A percentile compares a stretch with the other conserved stretches of the same genome.
Conservation (phyloP, 2,329 filamentous ascomycete species). For the Trichoderma afroharzianum region DNA sequence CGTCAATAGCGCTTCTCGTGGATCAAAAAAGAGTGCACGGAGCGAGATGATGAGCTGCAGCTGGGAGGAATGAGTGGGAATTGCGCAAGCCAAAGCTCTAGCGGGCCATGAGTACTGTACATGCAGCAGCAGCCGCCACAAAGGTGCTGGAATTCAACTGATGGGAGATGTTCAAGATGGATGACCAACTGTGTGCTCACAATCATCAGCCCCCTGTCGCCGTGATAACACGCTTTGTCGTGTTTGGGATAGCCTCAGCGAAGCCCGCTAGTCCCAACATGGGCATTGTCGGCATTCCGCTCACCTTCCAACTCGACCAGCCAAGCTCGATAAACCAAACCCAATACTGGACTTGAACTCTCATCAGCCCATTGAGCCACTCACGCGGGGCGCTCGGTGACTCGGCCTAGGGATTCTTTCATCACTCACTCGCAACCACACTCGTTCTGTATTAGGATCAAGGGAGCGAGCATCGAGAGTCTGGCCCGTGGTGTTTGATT, state of each 20-base stretch:
- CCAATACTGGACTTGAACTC: neutral
- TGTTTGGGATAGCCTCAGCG: neutral
- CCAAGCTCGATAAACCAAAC: neutral
- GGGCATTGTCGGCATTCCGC: constrained; percentile 1
- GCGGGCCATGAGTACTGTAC: neutral
- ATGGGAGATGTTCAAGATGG: neutral
- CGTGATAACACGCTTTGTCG: neutral
- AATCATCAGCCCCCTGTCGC: neutral
- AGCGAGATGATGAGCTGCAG: neutral
- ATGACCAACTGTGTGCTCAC: neutral
- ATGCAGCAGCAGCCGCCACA: neutral
- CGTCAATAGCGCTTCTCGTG: neutral
- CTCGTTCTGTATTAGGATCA: constrained; percentile 11
- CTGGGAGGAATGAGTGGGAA: neutral
- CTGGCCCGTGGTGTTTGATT: neutral
- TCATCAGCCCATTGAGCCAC: constrained; percentile 9
- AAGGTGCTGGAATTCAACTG: neutral
- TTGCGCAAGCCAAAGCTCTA: neutral
- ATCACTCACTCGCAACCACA: constrained; percentile 1
- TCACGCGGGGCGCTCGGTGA: constrained; percentile 12
- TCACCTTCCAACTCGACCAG: neutral
- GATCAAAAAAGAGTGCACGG: neutral
- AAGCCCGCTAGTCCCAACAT: neutral
- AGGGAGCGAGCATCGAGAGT: neutral
- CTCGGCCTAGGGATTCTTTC: neutral